Evolutionary conservation across 495 filamentous ascomycete genomes (phyloP).

Genomic region (Penicillium angulare): DNA sequence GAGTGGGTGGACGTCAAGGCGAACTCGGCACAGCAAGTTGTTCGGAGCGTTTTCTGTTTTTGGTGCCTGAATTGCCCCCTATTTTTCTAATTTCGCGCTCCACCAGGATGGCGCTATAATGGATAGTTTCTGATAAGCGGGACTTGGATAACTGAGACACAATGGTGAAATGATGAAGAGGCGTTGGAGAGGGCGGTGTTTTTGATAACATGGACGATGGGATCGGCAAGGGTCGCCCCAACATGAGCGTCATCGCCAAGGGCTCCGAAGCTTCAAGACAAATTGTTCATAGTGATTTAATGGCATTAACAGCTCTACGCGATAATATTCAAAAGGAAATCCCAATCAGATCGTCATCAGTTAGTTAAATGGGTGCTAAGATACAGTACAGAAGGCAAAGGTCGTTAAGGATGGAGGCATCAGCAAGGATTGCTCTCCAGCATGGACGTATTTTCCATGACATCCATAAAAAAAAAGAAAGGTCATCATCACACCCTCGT

Average conservation of each 20-base stretch:
- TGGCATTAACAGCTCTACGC: too few species aligned
- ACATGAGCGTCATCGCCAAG: constrained; percentile 20
- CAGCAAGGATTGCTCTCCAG: constrained; percentile 20
- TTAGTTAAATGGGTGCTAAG: constrained; percentile 49
- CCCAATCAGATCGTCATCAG: constrained; percentile 26
- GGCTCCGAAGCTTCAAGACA: too few species aligned
- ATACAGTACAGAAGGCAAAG: constrained; percentile 46
- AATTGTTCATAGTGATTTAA: too few species aligned
- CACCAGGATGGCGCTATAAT: not conserved
- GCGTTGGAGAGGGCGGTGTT: constrained; percentile 8
- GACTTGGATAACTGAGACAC: not conserved
- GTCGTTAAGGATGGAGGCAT: constrained; percentile 38
- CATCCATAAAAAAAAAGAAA: constrained; percentile 24
- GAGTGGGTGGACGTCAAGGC: not conserved
- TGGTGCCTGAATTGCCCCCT: constrained; percentile 10
- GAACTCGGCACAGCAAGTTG: constrained; percentile 8
- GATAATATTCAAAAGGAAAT: not conserved
- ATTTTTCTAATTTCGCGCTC: constrained; percentile 3
- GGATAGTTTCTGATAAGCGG: not conserved
- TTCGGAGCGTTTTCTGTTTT: constrained; percentile 5
- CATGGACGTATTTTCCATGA: constrained; percentile 26
- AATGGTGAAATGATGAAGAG: constrained; percentile 9
- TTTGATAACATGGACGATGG: constrained; percentile 2
- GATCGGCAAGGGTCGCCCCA: constrained; percentile 27
- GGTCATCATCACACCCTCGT: constrained; percentile 24